Conservation (phyloP, 2,329 filamentous ascomycete species). For the Trichophyton mentagrophytes region DNA sequence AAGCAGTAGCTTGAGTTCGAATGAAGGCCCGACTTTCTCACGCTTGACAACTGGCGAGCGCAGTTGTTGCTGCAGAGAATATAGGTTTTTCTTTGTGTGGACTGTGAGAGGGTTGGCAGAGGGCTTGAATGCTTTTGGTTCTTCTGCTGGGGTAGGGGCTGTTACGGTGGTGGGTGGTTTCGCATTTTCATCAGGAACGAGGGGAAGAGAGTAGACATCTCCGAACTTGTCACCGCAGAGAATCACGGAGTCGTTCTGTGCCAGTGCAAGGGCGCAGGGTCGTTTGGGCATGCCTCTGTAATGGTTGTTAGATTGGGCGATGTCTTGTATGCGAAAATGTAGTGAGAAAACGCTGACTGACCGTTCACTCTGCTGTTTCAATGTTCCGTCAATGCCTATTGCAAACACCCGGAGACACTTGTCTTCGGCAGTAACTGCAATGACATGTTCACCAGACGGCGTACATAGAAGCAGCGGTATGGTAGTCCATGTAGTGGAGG, state of each 20-base stretch:
- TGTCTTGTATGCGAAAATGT: constrained; percentile 17
- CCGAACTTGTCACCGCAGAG: constrained; percentile 90
- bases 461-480: constrained; percentile 58
- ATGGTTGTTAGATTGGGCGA: not conserved
- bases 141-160: constrained; percentile 11
- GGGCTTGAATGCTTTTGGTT: constrained; percentile 34
- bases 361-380: constrained; percentile 62
- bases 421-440: constrained; percentile 79
- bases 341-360: constrained; percentile 25
- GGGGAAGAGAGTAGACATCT: constrained; percentile 79
- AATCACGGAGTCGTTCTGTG: constrained; percentile 57
- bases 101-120: constrained; percentile 48
- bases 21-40: constrained; percentile 42
- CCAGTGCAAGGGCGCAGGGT: constrained; percentile 61
- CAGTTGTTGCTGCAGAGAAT: constrained; percentile 45
- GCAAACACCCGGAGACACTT: constrained; percentile 78
- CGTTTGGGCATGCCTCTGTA: constrained; percentile 74
- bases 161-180: constrained; percentile 18
- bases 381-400: constrained; percentile 46
- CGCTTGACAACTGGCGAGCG: constrained; percentile 31
- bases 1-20: constrained; percentile 66
- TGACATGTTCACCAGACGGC: constrained; percentile 51
- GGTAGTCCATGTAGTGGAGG: constrained; percentile 34
- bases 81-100: constrained; percentile 48
- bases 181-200: constrained; percentile 39